Evolutionary conservation across 441 rosid genomes (phyloP), one percentile per base, ranked within the genome.

Genomic region (Pelargonium exstipulatum): DNA sequence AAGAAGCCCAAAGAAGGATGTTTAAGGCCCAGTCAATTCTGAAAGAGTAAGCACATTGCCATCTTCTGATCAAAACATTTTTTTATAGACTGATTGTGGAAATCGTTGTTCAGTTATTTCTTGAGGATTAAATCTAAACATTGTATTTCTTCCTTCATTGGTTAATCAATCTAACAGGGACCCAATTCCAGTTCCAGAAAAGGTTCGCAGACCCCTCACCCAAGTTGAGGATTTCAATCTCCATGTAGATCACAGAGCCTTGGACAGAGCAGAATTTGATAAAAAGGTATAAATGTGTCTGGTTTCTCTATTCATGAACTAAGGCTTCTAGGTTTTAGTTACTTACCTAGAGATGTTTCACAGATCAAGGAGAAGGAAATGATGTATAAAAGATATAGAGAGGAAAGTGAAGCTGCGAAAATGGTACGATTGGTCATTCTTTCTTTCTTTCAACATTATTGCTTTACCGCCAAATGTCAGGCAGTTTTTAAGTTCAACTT

Each of bases 331-430:
- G 37, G 6, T 32, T 32, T 32, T 32, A 4, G 37, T 32, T 32
- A 60, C 64, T 60, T 22, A 60, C 37, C 2, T 20, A 60, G 3
- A 20, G 24, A 58, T 20, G 62, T 58, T 20, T 58, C 24, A 4
- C 90, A 92, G 99, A 83, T 95, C 61, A 95, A 87, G 80, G 96
- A 92, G 80, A 95, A 95, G 74, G 99, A 90, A 77, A 76, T 70
- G 63, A 66, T 81, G 72, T 90, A 90, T 72, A 95, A 95, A 81
- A 87, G 99, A 84, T 87, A 88, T 78, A 82, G 99, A 76, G 98
- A 92, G 73, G 99, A 92, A 76, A 90, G 80, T 58, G 98, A 95
- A 74, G 85, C 91, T 62, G 92, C 87, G 10, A 86, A 73, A 69
- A 89, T 88, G 97, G 99, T 91, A 87, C 43, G 55, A 24, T 67